Conservation (phyloP, 2,329 filamentous ascomycete genomes). For the Dothidotthia symphoricarpi region DNA sequence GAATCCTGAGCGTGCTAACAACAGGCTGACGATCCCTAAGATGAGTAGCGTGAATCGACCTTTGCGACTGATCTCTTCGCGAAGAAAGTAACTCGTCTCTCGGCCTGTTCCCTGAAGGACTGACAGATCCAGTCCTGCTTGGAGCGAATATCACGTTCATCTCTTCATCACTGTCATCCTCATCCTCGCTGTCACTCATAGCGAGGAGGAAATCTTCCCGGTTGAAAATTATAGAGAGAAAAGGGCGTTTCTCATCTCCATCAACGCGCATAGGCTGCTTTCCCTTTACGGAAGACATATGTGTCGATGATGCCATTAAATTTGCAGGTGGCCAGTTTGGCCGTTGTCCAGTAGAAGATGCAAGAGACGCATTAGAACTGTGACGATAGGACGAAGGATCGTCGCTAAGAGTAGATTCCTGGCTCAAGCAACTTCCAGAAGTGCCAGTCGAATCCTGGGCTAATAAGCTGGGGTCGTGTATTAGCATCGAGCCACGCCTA, state of each 20-base stretch:
- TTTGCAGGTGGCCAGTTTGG: slow-evolving; percentile 6
- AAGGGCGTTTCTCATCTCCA: slow-evolving; percentile 3
- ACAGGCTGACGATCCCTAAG: slow-evolving; percentile 19
- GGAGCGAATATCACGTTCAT: slow-evolving; percentile 14
- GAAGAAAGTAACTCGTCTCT: slow-evolving; percentile 1
- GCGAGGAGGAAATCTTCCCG: slow-evolving; percentile 21
- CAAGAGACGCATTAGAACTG: slow-evolving; percentile 9
- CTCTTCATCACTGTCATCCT: slow-evolving; percentile 7
- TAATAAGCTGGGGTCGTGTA: slow-evolving; percentile 22
- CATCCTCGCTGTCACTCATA: slow-evolving; percentile 12
- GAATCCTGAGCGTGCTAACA: slow-evolving; percentile 21
- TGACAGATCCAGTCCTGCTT: slow-evolving; percentile 4
- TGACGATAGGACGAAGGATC: slow-evolving; percentile 4
- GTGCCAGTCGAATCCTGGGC: slow-evolving; percentile 17
- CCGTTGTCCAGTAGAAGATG: slow-evolving; percentile 10
- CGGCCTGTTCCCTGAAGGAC: background rate
- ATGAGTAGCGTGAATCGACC: slow-evolving; percentile 20
- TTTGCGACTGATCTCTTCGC: slow-evolving; percentile 5
- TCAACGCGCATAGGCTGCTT: slow-evolving; percentile 7
- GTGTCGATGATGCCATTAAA: slow-evolving; percentile 4
- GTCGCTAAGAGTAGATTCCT: slow-evolving; percentile 12
- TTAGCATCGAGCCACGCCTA: too few species aligned
- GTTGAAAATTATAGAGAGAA: slow-evolving; percentile 19
- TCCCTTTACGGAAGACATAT: slow-evolving; percentile 6
- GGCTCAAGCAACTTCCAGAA: slow-evolving; percentile 14